Evolutionary conservation across 1,284 basidiomycete genomes (phyloP), one percentile per base, ranked within the genome.

Genomic region (Trichosporon sp.): DNA sequence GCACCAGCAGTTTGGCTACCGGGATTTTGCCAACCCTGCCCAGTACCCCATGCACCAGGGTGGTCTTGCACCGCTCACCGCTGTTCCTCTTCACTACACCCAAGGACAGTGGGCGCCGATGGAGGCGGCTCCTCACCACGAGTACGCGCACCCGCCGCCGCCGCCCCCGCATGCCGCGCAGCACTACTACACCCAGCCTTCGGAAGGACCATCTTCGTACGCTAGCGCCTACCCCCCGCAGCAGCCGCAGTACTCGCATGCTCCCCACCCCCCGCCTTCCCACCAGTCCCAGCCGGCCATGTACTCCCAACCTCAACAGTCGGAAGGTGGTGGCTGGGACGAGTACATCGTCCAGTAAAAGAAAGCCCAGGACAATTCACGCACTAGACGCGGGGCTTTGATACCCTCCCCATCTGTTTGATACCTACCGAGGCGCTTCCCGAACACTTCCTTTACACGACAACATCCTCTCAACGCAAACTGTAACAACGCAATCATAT

Each of bases 1-100:
- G 35, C 69, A 70, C 32, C 69, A 67, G 40, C 66, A 66, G 37
- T 59, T 59, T 2, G 66, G 46, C n/a, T 40, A 59, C 59, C 38
- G 59, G 40, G 26, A 43, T 16, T 31, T 48, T 26, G 48, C 66
- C 43, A 51, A 67, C 35, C 43, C 66, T 16, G 35, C 63, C 21
- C 65, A 32, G 16, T 64, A 40, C 31, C 59, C 68, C 14, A 66
- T 66, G 65, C 37, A 46, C 38, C 65, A 66, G 38, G 43, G 38
- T 26, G 65, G 65, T 8, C 38, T 66, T 21, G 38, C 65, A 2
- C 40, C 43, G 40, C 68, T 19, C 21, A 71, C 38, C 10, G 48
- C 66, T 11, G 48, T 67, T 46, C 66, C 54, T 37, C 32, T 67
- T 2, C 66, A 54, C 51, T 37, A 35, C 37, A 51, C 51, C 35